Base-by-base conservation (phyloP, 148 eudicot genomes). In the Nyssa sinensis region DNA sequence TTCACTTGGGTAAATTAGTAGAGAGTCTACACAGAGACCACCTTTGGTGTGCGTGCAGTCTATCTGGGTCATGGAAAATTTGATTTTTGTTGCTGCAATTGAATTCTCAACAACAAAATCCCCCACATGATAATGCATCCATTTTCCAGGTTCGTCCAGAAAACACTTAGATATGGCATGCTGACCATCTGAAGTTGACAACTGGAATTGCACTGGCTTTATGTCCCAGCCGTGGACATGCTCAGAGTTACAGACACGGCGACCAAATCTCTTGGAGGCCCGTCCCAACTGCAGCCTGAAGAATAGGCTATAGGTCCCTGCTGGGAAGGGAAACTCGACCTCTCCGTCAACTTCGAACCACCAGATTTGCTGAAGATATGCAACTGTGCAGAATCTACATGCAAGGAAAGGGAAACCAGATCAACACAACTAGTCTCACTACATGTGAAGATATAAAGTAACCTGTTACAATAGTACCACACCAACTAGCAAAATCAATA, bases 11-110 rank as follows among this genome's bases (percentile, higher is more conserved):
- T 80, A 88, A 65, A 91, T 83, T 23, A 81, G 80, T 47, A 88
- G 92, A 51, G 97, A 88, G 73, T 89, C 97, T 31, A 92, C 75
- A 76, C 89, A 86, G 3, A 92, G 77, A 62, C 97, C 97, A 34
- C 94, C 94, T 89, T 92, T 92, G 19, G 87, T 88, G 71, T 92
- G 97, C 0, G 97, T 92, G 78, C 97, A 92, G 69, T 92, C 97
- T 49, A 92, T 89, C 67, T 92, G 97, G n/a, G 90, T 88, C 97
- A 92, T 92, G 0, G 94, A 92, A 66, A 88, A 88, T 72, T 85
- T 88, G 41, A 92, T 67, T 68, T 70, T 85, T 21, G 80, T 79
- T 0, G 71, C 71, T 41, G 53, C 74, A 8, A 59, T 25, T 0
- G 84, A 51, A 21, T 79, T 78, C 32, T 66, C 82, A 0, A 91